Conservation (phyloP, 768 basidiomycete species). For the Lactarius evosmus region DNA sequence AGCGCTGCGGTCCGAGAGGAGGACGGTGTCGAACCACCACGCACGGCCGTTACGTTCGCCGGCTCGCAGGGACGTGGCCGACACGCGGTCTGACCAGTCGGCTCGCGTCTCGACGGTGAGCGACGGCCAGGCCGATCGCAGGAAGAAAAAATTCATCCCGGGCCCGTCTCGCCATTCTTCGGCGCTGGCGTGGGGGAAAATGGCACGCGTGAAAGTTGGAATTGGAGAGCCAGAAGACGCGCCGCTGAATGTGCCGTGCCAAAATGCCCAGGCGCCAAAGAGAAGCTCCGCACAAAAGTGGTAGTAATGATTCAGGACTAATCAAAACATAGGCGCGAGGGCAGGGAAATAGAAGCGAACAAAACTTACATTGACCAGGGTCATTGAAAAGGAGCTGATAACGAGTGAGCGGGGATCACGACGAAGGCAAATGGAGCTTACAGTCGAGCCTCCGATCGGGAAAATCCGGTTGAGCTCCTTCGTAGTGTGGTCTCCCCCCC, state of each 20-base stretch:
- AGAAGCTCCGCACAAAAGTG: conserved; percentile 83
- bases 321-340: not conserved
- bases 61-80: conserved; percentile 26
- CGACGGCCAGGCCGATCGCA: conserved; percentile 71
- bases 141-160: conserved; percentile 73
- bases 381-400: conserved; percentile 51
- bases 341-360: not conserved
- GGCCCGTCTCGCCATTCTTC: conserved; percentile 73
- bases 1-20: conserved; percentile 74
- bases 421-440: conserved; percentile 35
- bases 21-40: conserved; percentile 67
- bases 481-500: conserved; percentile 45
- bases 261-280: conserved; percentile 72
- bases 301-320: conserved; percentile 79
- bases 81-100: conserved; percentile 69
- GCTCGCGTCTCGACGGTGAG: conserved; percentile 61
- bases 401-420: conserved; percentile 1
- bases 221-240: conserved; percentile 21
- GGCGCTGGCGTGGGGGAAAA: conserved; percentile 61
- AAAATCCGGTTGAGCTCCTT: conserved; percentile 48
- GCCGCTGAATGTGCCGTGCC: conserved; percentile 49
- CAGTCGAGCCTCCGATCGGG: conserved; percentile 71
- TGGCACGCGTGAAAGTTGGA: conserved; percentile 52
- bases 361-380: conserved; percentile 51
- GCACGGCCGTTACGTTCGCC: conserved; percentile 38